Conservation (phyloP, 1,139 yeast genomes). For the Debaryomyces fabryi region DNA sequence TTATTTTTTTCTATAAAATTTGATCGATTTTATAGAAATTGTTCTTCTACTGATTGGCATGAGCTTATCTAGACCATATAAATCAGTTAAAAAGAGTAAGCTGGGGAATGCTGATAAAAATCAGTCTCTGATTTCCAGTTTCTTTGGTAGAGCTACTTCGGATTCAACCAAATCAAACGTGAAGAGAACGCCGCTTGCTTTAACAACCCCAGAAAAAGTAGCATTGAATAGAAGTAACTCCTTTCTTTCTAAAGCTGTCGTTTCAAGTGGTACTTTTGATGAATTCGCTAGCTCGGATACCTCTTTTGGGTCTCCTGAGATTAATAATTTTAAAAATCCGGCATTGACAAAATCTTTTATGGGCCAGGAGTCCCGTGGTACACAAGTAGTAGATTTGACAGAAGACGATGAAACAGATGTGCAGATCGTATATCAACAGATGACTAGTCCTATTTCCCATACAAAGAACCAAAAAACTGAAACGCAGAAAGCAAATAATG, state of each 20-base stretch:
- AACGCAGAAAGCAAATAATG: background rate
- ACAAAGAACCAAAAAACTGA: conserved; percentile 1
- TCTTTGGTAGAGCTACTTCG: conserved; percentile 14
- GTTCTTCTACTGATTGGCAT: background rate
- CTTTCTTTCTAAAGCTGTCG: conserved; percentile 20
- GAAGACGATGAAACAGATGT: conserved; percentile 10
- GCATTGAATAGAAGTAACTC: conserved; percentile 23
- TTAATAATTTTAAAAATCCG: conserved; percentile 31
- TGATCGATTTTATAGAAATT: background rate
- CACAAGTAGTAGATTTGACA: conserved; percentile 15
- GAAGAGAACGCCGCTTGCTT: conserved; percentile 5
- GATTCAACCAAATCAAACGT: background rate
- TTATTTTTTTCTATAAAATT: background rate
- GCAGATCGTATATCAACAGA: conserved; percentile 2
- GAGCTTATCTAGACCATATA: conserved; percentile 13
- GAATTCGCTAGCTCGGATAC: conserved; percentile 31
- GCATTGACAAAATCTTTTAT: conserved; percentile 17
- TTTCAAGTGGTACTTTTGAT: conserved; percentile 26
- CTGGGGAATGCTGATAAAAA: conserved; percentile 10
- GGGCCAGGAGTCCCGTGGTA: conserved; percentile 1
- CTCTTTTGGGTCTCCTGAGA: conserved; percentile 35
- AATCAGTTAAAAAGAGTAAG: conserved; percentile 13
- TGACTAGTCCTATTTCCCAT: conserved; percentile 4
- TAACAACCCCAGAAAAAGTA: conserved; percentile 24
- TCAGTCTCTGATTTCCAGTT: conserved; percentile 22